phyloP scores from a whole-genome alignment of 495 filamentous ascomycete species.

The Barbatosphaeria neglecta region DNA sequence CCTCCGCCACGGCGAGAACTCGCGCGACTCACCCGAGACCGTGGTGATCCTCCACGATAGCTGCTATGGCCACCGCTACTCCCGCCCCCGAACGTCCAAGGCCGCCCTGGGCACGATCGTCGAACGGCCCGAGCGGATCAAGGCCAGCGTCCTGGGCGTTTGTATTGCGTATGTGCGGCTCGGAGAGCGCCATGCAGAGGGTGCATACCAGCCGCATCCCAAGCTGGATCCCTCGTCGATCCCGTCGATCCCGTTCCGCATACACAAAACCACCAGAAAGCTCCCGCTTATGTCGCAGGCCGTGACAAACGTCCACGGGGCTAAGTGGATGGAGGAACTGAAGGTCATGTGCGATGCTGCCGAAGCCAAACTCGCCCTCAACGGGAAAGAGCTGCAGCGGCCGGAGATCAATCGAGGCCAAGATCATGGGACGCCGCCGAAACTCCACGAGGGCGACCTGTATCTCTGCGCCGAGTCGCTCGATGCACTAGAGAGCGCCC shows the following conservation, averaged over 20 bases:
- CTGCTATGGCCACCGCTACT: conserved; percentile 86
- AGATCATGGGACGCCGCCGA: conserved; percentile 29
- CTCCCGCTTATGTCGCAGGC: conserved; percentile 53
- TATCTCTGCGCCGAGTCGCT: conserved; percentile 80
- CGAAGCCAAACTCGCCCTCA: conserved; percentile 57
- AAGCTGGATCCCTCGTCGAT: conserved; percentile 34
- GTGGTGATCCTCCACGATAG: conserved; percentile 81
- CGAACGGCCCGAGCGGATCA: conserved; percentile 84
- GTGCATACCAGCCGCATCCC: conserved; percentile 49
- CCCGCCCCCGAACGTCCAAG: conserved; percentile 62
- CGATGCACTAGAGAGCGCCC: conserved; percentile 75
- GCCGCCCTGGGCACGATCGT: conserved; percentile 62
- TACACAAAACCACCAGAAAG: conserved; percentile 58
- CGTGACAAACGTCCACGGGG: conserved; percentile 75
- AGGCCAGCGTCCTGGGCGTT: conserved; percentile 69
- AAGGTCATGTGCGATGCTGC: conserved; percentile 71
- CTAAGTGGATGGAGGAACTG: conserved; percentile 84
- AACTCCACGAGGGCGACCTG: conserved; percentile 72
- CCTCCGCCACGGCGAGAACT: conserved; percentile 41
- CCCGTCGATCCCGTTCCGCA: conserved; percentile 63
- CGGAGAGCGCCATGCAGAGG: conserved; percentile 67
- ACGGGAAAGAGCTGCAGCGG: conserved; percentile 63
- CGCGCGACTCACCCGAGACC: conserved; percentile 44
- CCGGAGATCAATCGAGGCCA: conserved; percentile 38
- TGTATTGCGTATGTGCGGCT: conserved; percentile 81